These are phyloP conservation scores for Pythium brachiatum DNA, from an alignment of 352 stramenopile species.

Conservation along the genomic window DNA sequence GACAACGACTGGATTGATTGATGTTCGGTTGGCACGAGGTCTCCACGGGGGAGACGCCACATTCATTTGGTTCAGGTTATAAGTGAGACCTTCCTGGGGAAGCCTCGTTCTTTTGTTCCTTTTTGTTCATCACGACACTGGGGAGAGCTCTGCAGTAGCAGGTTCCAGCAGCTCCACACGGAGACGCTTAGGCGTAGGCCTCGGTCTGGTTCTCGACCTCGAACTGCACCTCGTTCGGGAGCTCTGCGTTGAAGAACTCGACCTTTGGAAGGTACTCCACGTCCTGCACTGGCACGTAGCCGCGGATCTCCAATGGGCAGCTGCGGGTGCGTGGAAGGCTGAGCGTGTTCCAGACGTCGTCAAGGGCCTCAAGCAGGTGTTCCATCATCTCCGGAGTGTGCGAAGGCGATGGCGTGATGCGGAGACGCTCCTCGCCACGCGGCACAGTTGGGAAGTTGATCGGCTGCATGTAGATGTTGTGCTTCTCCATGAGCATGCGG, in stretches of 20 bases:
- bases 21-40: neutral
- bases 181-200: conserved; percentile 35
- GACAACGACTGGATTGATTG: neutral
- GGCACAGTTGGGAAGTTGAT: conserved; percentile 93
- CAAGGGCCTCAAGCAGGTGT: conserved; percentile 73
- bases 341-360: conserved; percentile 87
- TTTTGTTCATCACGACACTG: conserved; percentile 1
- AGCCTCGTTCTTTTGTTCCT: neutral
- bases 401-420: conserved; percentile 83
- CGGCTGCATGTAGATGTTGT: conserved; percentile 91
- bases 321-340: conserved; percentile 53
- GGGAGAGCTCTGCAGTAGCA: conserved; percentile 1
- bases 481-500: conserved; percentile 88
- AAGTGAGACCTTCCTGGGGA: neutral
- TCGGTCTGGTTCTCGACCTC: conserved; percentile 35
- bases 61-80: conserved; percentile 2
- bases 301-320: conserved; percentile 33
- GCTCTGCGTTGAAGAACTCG: conserved; percentile 64
- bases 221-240: conserved; percentile 41
- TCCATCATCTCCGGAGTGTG: conserved; percentile 89
- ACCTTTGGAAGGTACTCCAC: conserved; percentile 81
- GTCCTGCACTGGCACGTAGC: conserved; percentile 43
- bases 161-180: neutral
- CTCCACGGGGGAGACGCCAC: conserved; percentile 4
- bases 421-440: conserved; percentile 86